These are phyloP conservation scores for Pholiota conissans DNA, from an alignment of 768 basidiomycete genomes.

Conservation along the genomic window DNA sequence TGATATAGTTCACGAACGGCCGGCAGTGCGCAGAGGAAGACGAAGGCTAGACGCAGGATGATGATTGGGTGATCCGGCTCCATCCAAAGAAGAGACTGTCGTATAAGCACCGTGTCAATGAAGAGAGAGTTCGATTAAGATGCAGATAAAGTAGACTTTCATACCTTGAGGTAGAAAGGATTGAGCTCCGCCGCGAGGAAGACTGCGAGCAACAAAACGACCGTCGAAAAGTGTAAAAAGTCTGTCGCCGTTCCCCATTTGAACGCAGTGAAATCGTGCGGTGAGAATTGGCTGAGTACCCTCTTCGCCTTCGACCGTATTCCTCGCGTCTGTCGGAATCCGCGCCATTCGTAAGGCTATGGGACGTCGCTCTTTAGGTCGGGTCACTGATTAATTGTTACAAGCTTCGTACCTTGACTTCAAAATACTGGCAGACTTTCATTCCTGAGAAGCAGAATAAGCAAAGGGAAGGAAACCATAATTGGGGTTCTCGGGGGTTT, in stretches of 20 bases:
- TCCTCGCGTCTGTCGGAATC: slow-evolving; percentile 75
- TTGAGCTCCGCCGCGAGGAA: slow-evolving; percentile 86
- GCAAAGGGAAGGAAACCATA: background rate
- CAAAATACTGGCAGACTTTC: slow-evolving; percentile 84
- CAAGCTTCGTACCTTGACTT: slow-evolving; percentile 67
- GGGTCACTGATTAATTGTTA: slow-evolving; percentile 8
- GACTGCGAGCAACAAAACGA: slow-evolving; percentile 72
- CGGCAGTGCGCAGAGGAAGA: slow-evolving; percentile 86
- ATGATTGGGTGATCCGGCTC: slow-evolving; percentile 88
- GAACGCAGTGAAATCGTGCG: slow-evolving; percentile 86
- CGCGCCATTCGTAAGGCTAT: slow-evolving; percentile 86
- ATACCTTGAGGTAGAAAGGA: slow-evolving; percentile 85
- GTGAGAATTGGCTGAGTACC: slow-evolving; percentile 82
- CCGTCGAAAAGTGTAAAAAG: slow-evolving; percentile 72
- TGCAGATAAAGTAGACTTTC: slow-evolving; percentile 12
- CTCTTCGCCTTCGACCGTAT: slow-evolving; percentile 77
- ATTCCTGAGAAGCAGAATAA: slow-evolving; percentile 53
- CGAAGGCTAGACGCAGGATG: slow-evolving; percentile 66
- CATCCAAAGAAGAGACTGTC: slow-evolving; percentile 73
- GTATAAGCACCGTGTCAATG: slow-evolving; percentile 10
- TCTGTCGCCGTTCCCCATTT: slow-evolving; percentile 81
- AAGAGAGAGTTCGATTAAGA: slow-evolving; percentile 3
- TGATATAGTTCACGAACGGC: slow-evolving; percentile 84
- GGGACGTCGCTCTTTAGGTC: slow-evolving; percentile 12
- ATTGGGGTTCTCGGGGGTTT: background rate